Base-by-base conservation (phyloP, 495 filamentous ascomycete species). In the Emericellopsis terricola region DNA sequence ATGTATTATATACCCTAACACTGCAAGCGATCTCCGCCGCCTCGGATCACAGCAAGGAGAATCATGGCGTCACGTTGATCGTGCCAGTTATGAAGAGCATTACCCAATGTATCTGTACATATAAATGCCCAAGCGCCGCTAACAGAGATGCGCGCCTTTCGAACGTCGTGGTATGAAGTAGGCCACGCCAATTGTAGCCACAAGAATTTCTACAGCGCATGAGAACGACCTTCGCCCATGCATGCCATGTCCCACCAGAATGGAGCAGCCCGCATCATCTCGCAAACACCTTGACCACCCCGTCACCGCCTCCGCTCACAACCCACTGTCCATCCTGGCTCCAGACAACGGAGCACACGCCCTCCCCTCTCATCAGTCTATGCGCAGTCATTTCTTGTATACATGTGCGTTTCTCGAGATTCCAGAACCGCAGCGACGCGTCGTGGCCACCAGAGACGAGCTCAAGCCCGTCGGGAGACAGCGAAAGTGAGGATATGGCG, bases 401-500 rank as follows among this genome's bases (percentile, higher is more conserved):
- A 56, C 91, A 96, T 15, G 71, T 73, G 19, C 89, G 70, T 51
- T 87, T 97, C 52, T 97, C 89, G 14, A 97, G 68, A n/a, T 76
- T 81, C 89, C 89, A 97, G 65, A 97, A 96, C 11, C 89, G 77
- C 34, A 97, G 66, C 37, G 76, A 81, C 32, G 87, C 85, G 46
- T 97, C 89, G 52, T 97, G 89, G 30, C 91, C 89, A 8, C 82
- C 91, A 36, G 83, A 91, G 29, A 97, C 91, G 5, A 94, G 76
- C 64, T 97, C 89, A 29, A 77, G 71, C 18, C 86, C 86, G 46
- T 94, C 85, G 8, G 89, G 87, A 38, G 80, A 89, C 19, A 97
- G 69, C 0, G 81, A 85, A 11, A 97, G 71, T 9, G 81, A 72
- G 10, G 89, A 85, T 44, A 96, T 94, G 26, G 89, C 73, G 3